Evolutionary conservation across 2,329 filamentous ascomycete genomes (phyloP).

Genomic region (Lachnellula subtilissima): DNA sequence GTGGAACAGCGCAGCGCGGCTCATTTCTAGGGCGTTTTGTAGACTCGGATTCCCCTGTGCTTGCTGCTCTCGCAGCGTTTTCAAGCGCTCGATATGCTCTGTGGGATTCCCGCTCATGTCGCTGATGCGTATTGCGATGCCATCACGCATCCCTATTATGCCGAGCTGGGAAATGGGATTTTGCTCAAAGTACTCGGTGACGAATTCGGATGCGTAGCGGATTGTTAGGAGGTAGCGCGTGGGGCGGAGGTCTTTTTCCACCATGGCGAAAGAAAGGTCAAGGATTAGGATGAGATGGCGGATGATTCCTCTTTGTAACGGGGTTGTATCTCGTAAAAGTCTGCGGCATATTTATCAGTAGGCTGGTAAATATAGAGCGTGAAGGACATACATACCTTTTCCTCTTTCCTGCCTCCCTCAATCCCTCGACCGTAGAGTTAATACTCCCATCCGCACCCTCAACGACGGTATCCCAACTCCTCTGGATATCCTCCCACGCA

Average conservation of each 20-base stretch:
- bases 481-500: constrained; percentile 62
- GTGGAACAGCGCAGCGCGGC: constrained; percentile 84
- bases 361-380: not conserved
- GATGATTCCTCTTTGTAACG: constrained; percentile 93
- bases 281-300: constrained; percentile 88
- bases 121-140: constrained; percentile 77
- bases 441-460: constrained; percentile 78
- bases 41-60: constrained; percentile 73
- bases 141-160: constrained; percentile 89
- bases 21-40: constrained; percentile 96
- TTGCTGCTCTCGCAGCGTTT: constrained; percentile 60
- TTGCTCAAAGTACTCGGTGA: constrained; percentile 94
- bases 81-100: constrained; percentile 76
- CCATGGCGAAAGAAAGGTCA: constrained; percentile 90
- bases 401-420: constrained; percentile 78
- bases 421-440: constrained; percentile 63
- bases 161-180: constrained; percentile 96
- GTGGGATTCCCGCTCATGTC: constrained; percentile 89
- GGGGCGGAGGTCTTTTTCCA: constrained; percentile 89
- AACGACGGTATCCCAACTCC: constrained; percentile 68
- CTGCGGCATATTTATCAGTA: constrained; percentile 40
- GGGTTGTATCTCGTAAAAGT: constrained; percentile 87
- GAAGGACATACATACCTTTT: constrained; percentile 51
- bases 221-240: constrained; percentile 79
- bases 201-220: constrained; percentile 79